A percentile compares a stretch with the other conserved stretches of the same genome.
phyloP scores from a whole-genome alignment of 2,329 filamentous ascomycete genomes.

The Diaporthe amygdali region DNA sequence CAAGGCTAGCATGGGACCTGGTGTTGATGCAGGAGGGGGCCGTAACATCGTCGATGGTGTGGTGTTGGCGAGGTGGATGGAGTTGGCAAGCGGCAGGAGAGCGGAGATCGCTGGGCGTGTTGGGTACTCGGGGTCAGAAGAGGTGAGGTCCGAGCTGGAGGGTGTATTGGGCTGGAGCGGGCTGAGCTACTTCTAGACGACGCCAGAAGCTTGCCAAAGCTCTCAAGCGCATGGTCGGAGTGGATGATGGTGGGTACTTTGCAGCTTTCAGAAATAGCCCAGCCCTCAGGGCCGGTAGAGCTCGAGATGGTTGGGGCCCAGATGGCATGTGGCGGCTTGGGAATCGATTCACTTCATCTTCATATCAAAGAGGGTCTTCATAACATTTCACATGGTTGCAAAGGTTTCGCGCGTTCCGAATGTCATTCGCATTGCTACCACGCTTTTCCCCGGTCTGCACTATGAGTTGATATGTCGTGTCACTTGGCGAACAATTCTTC shows the following conservation, averaged over 20 bases:
- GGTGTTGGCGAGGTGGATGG: conserved; percentile 76
- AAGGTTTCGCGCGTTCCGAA: background rate
- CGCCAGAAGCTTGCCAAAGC: background rate
- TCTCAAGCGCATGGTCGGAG: background rate
- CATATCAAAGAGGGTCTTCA: background rate
- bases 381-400: background rate
- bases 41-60: conserved; percentile 79
- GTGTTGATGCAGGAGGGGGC: conserved; percentile 63
- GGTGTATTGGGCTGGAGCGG: conserved; percentile 67
- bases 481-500: background rate
- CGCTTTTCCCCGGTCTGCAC: too few relatives aligned
- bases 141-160: conserved; percentile 74
- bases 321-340: background rate
- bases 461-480: background rate
- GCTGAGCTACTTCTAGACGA: conserved; percentile 56
- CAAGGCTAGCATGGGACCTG: conserved; percentile 45
- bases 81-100: conserved; percentile 73
- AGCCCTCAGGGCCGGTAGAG: background rate
- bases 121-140: conserved; percentile 68
- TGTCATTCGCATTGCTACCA: background rate
- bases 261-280: too few relatives aligned
- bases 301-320: too few relatives aligned
- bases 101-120: conserved; percentile 77
- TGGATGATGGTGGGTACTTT: too few relatives aligned
- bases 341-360: background rate